A percentile compares a stretch with the other conserved stretches of the same genome.
Evolutionary conservation across 257 asterid genomes (phyloP).

Genomic region (Lavandula angustifolia): DNA sequence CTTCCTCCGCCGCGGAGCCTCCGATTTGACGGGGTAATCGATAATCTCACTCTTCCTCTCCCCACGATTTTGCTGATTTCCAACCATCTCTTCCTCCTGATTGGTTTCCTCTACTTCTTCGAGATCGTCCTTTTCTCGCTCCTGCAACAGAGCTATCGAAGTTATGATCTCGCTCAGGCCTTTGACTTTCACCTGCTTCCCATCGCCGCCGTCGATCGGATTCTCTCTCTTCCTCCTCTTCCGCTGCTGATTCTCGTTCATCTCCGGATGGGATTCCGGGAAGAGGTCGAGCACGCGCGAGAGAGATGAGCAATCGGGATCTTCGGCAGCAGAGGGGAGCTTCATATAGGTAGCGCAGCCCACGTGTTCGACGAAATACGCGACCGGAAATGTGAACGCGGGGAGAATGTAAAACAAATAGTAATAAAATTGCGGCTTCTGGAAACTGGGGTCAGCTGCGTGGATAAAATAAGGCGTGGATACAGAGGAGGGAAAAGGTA

Average conservation of each 20-base stretch:
- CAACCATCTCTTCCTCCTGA: slow-evolving; percentile 51
- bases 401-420: slow-evolving; percentile 25
- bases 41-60: slow-evolving; percentile 51
- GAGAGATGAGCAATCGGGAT: slow-evolving; percentile 18
- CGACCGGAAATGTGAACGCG: slow-evolving; percentile 53
- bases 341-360: slow-evolving; percentile 33
- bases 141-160: slow-evolving; percentile 70
- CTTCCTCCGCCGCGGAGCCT: slow-evolving; percentile 57
- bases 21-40: slow-evolving; percentile 55
- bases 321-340: slow-evolving; percentile 6
- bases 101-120: slow-evolving; percentile 42
- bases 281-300: background rate
- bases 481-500: background rate
- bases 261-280: slow-evolving; percentile 29
- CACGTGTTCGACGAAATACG: slow-evolving; percentile 43
- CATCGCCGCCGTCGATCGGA: slow-evolving; percentile 26
- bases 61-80: slow-evolving; percentile 52
- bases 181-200: slow-evolving; percentile 64
- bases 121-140: slow-evolving; percentile 65
- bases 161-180: slow-evolving; percentile 79
- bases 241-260: slow-evolving; percentile 51
- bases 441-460: slow-evolving; percentile 30
- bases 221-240: slow-evolving; percentile 47
- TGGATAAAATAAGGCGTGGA: background rate
- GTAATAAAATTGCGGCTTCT: slow-evolving; percentile 28